phyloP scores from a whole-genome alignment of 202 grass and related monocot species.

The Schoenoplectus tabernaemontani region DNA sequence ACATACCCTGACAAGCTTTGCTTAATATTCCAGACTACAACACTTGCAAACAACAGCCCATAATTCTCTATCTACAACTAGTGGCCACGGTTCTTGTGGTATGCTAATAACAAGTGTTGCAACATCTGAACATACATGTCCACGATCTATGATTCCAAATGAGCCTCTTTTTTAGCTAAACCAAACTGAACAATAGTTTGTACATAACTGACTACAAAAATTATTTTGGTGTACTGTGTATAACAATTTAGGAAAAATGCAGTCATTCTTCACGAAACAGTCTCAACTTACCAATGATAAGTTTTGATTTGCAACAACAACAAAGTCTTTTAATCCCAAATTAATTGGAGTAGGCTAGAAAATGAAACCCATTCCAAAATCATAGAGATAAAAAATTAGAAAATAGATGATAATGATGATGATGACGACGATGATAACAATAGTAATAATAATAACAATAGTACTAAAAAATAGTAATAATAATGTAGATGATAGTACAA shows the following conservation, averaged over 20 bases:
- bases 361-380: too few species aligned
- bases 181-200: neutral
- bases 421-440: too few species aligned
- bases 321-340: neutral
- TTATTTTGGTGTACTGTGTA: too few species aligned
- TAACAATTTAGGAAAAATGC: neutral
- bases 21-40: neutral
- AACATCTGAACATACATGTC: neutral
- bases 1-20: neutral
- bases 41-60: neutral
- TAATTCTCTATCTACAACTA: conserved; percentile 1
- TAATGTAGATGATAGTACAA: too few species aligned
- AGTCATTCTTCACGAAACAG: neutral
- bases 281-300: too few species aligned
- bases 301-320: neutral
- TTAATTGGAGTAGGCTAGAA: too few species aligned
- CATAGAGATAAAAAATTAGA: too few species aligned
- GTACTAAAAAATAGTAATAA: too few species aligned
- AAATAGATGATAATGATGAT: too few species aligned
- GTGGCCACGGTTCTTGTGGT: neutral
- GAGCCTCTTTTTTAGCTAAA: neutral
- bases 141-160: neutral
- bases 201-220: neutral
- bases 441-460: too few species aligned
- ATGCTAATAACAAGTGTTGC: neutral